A percentile compares a stretch with the other conserved stretches of the same genome.
Evolutionary conservation across 257 asterid genomes (phyloP).

Genomic region (Plectranthus barbatus): DNA sequence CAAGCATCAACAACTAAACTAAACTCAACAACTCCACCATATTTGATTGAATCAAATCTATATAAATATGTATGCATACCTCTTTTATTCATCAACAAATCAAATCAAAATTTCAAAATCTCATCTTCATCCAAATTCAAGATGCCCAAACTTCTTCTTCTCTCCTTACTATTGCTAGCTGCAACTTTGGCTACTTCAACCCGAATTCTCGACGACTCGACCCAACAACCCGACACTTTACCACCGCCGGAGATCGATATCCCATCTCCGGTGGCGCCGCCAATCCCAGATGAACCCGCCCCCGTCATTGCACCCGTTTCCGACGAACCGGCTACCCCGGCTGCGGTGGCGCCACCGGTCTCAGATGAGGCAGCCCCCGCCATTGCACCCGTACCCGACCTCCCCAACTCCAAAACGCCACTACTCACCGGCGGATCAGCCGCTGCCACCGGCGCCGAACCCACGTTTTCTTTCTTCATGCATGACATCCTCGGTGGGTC

Average conservation of each 20-base stretch:
- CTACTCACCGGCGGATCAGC: constrained; percentile 11
- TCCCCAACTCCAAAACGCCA: constrained; percentile 16
- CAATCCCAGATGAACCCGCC: constrained; percentile 18
- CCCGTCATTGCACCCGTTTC: constrained; percentile 25
- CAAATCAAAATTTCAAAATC: constrained; percentile 10
- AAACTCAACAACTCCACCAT: constrained; percentile 39
- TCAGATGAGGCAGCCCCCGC: constrained; percentile 19
- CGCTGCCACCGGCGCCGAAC: background rate
- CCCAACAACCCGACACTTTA: constrained; percentile 24
- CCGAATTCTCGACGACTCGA: constrained; percentile 32
- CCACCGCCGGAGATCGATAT: constrained; percentile 5
- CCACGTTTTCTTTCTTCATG: constrained; percentile 58
- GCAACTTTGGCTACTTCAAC: constrained; percentile 33
- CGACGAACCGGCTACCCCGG: constrained; percentile 7
- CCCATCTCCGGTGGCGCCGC: background rate
- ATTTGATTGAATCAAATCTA: constrained; percentile 15
- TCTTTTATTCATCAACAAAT: constrained; percentile 23
- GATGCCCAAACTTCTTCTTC: constrained; percentile 35
- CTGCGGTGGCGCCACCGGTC: constrained; percentile 27
- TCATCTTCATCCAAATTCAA: constrained; percentile 7
- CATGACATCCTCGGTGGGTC: constrained; percentile 87
- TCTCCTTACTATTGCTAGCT: constrained; percentile 30
- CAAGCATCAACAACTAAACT: too few species aligned
- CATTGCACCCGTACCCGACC: constrained; percentile 19
- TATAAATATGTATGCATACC: constrained; percentile 20